phyloP scores from a whole-genome alignment of 2,329 filamentous ascomycete species.

The Myrmaecium sp. region DNA sequence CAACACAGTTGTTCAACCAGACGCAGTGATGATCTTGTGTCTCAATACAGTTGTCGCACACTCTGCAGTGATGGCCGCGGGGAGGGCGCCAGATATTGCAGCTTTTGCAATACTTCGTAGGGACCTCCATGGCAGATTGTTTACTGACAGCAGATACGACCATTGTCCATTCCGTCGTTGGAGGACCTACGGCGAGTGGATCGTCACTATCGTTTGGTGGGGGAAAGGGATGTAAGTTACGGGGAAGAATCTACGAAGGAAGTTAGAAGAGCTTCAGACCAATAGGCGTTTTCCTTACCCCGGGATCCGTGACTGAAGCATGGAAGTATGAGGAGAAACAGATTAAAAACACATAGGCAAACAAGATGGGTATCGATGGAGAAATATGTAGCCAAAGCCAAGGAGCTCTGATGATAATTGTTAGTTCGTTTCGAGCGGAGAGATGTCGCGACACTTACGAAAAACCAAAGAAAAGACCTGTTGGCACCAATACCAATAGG shows the following conservation, averaged over 20 bases:
- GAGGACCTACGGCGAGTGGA: conserved; percentile 62
- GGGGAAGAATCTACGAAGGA: conserved; percentile 57
- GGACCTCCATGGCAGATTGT: conserved; percentile 88
- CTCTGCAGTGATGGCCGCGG: conserved; percentile 84
- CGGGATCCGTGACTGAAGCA: conserved; percentile 81
- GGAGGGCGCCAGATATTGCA: conserved; percentile 96
- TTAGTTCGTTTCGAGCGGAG: conserved; percentile 6
- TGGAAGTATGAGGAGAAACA: conserved; percentile 89
- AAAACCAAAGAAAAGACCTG: conserved; percentile 67
- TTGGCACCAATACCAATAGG: conserved; percentile 60
- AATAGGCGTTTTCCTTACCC: conserved; percentile 41
- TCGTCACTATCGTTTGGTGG: conserved; percentile 59
- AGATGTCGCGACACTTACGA: conserved; percentile 38
- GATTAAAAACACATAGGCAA: conserved; percentile 80
- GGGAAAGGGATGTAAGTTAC: conserved; percentile 83
- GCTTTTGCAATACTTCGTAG: conserved; percentile 94
- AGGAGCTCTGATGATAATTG: conserved; percentile 36
- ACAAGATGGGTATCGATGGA: conserved; percentile 74
- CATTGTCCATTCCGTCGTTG: conserved; percentile 86
- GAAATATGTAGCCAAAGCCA: conserved; percentile 79
- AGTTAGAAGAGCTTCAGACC: conserved; percentile 1
- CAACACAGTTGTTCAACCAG: conserved; percentile 97
- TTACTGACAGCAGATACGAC: conserved; percentile 61
- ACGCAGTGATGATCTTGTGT: conserved; percentile 97
- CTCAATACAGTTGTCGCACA: conserved; percentile 95